These are phyloP conservation scores for Trichoderma polysporum DNA, from an alignment of 2,329 filamentous ascomycete genomes.

Conservation along the genomic window DNA sequence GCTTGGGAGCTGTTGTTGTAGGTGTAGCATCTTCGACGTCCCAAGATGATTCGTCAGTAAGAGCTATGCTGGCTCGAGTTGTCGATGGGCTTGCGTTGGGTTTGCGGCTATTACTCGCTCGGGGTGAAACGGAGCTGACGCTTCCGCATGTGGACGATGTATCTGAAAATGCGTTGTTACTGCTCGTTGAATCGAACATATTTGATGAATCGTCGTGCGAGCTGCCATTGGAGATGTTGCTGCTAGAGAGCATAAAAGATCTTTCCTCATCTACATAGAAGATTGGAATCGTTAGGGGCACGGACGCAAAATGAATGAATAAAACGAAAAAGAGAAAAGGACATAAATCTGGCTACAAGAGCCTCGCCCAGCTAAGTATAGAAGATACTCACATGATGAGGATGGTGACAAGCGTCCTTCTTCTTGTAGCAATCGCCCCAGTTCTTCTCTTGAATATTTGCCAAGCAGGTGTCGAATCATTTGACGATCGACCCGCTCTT, in stretches of 20 bases:
- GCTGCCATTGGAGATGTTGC: constrained; percentile 20
- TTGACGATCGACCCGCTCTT: constrained; percentile 36
- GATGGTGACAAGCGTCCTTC: constrained; percentile 29
- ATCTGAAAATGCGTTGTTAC: constrained; percentile 41
- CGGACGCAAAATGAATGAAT: neutral
- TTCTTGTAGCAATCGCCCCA: constrained; percentile 36
- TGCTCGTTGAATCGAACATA: constrained; percentile 37
- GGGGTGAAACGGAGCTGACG: constrained; percentile 41
- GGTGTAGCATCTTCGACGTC: constrained; percentile 26
- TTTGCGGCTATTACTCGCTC: constrained; percentile 36
- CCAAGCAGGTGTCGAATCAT: constrained; percentile 37
- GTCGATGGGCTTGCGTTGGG: constrained; percentile 26
- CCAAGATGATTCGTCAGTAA: constrained; percentile 26
- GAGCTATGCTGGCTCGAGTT: constrained; percentile 11
- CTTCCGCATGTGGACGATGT: constrained; percentile 41
- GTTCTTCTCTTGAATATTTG: constrained; percentile 36
- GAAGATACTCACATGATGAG: constrained; percentile 32
- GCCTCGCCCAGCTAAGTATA: neutral
- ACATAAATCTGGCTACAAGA: neutral
- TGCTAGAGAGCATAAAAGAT: constrained; percentile 37
- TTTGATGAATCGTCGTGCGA: constrained; percentile 38
- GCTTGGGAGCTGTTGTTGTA: constrained; percentile 33
- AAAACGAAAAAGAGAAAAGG: neutral
- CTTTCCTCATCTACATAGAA: constrained; percentile 31
- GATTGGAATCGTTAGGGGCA: neutral